These are phyloP conservation scores for Globisporangium takayamanum DNA, from an alignment of 352 stramenopile genomes.

Conservation along the genomic window DNA sequence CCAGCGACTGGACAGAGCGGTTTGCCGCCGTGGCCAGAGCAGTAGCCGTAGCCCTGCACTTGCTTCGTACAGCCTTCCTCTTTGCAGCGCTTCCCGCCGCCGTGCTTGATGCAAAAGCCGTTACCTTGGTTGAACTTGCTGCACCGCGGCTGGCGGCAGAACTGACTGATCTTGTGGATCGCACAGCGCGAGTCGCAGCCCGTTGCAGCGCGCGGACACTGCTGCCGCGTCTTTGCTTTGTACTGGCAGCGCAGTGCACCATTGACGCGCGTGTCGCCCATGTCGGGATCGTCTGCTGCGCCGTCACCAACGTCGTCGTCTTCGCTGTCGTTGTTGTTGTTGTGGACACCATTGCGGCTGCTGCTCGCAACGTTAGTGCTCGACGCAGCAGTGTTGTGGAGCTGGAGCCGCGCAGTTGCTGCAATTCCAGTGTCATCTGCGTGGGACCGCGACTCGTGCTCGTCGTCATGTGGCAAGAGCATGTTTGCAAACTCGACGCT, in stretches of 20 bases:
- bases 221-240: slow-evolving; percentile 62
- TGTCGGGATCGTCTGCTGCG: slow-evolving; percentile 12
- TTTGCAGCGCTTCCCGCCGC: slow-evolving; percentile 82
- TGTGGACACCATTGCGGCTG: too few species aligned
- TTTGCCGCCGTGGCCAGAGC: slow-evolving; percentile 76
- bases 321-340: slow-evolving; percentile 9
- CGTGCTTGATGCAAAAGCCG: slow-evolving; percentile 81
- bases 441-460: slow-evolving; percentile 11
- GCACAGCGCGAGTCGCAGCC: slow-evolving; percentile 68
- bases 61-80: slow-evolving; percentile 72
- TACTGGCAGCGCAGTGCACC: slow-evolving; percentile 56
- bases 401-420: not conserved
- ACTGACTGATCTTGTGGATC: slow-evolving; percentile 82
- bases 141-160: slow-evolving; percentile 70
- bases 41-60: slow-evolving; percentile 81
- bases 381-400: not conserved
- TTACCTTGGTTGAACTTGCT: slow-evolving; percentile 85
- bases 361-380: not conserved
- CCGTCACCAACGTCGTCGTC: slow-evolving; percentile 15
- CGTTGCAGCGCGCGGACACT: slow-evolving; percentile 57
- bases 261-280: slow-evolving; percentile 16
- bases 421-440: not conserved
- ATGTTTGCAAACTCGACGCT: slow-evolving; percentile 65
- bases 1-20: slow-evolving; percentile 65
- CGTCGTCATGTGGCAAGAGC: slow-evolving; percentile 58